Base-by-base conservation (phyloP, 1,284 basidiomycete species). In the Laetiporus sulphureus region DNA sequence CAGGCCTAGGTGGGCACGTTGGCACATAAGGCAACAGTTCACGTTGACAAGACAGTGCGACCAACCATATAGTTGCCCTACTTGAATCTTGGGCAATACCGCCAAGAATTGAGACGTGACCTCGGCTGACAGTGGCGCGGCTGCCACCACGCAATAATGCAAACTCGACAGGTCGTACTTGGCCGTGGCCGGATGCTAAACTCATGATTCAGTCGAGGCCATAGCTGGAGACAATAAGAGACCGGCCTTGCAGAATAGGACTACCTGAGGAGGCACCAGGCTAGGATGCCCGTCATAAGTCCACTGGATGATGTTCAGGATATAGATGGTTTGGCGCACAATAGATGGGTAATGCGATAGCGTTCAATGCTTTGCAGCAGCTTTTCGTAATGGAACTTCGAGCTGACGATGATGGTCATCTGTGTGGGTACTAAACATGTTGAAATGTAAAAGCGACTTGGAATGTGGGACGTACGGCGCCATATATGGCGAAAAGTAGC, bases 61-160 rank as follows among this genome's bases (percentile, higher is more conserved):
- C 30, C 8, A 8, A 71, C 82, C 83, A 55, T 82, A 85, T 4
- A 72, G 79, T 57, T 86, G 83, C 3, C 78, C 79, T 38, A 85
- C 71, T 18, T 70, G 61, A 1, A 73, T 71, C n/a, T 74, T 60
- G 0, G 83, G 82, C n/a, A 89, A 59, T 23, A 81, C 56, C 21
- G 67, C 60, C 33, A 72, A 61, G n/a, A 86, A 56, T 47, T 77
- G 69, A 23, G 66, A 49, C 37, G 72, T 77, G 16, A 86, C 65
- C 51, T 84, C 84, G n/a, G 71, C 64, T 1, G 83, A 78, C 2
- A 91, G 61, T 1, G 87, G 87, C 0, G 87, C 87, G 0, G 85
- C 88, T 7, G 83, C 82, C 22, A 67, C 67, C 62, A 88, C 71
- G 44, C 77, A 67, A 53, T 71, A 65, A 41, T 76, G 67, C 33